Percentiles rank a stretch among this genome's conserved stretches.
Evolutionary conservation across 805 yeast species (phyloP).

Genomic region (Candida stauntonica): DNA sequence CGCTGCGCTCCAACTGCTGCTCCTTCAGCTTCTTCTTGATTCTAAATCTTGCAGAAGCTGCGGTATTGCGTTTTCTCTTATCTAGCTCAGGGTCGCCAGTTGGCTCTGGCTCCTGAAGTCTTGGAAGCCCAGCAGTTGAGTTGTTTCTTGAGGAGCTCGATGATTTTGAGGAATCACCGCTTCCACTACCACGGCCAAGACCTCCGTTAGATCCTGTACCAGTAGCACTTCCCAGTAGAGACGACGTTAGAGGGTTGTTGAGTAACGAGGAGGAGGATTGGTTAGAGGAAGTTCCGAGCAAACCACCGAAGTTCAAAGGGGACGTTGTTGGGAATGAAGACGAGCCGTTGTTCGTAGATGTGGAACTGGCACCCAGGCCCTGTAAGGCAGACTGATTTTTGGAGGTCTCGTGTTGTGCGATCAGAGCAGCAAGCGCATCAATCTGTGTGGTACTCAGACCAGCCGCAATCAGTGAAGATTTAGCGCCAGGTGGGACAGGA

Average conservation of each 20-base stretch:
- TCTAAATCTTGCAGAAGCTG: constrained; percentile 92
- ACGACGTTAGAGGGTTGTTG: neutral
- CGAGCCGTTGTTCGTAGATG: neutral
- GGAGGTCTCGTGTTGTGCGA: constrained; percentile 61
- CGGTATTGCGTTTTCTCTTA: constrained; percentile 84
- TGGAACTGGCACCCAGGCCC: too few relatives aligned
- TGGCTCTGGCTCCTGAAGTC: constrained; percentile 16
- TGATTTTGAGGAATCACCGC: too few relatives aligned
- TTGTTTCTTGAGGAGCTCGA: constrained; percentile 1
- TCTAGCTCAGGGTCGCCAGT: constrained; percentile 46
- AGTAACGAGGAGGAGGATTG: neutral
- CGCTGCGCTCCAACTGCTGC: constrained; percentile 79
- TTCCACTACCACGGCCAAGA: too few relatives aligned
- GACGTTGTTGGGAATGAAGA: neutral
- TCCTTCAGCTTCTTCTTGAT: constrained; percentile 89
- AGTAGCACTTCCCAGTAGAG: neutral
- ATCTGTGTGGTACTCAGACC: constrained; percentile 69
- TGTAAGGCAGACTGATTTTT: constrained; percentile 2
- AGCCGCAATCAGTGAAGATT: constrained; percentile 54
- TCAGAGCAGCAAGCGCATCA: constrained; percentile 65
- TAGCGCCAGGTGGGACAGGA: constrained; percentile 72
- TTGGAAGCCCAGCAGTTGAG: constrained; percentile 2
- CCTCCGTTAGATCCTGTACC: neutral
- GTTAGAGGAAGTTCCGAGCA: neutral
- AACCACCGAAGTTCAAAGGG: neutral